Percentiles rank a stretch among this genome's conserved stretches.
Evolutionary conservation across 1,284 basidiomycete genomes (phyloP).

Genomic region (Fomitopsis pinicola): DNA sequence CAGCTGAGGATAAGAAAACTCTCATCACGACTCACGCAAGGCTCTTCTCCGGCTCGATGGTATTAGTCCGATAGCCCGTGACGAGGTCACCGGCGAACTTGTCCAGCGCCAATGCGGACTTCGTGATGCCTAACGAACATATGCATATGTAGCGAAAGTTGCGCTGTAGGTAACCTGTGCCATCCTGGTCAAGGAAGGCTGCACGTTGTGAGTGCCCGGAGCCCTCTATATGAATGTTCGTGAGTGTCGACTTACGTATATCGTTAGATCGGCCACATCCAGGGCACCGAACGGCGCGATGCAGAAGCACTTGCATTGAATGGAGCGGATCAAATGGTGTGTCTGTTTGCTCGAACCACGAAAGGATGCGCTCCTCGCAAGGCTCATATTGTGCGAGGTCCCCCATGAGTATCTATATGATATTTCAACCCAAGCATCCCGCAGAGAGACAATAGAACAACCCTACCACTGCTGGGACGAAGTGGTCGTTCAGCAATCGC

Average conservation of each 20-base stretch:
- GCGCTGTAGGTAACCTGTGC: slow-evolving; percentile 36
- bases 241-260: slow-evolving; percentile 23
- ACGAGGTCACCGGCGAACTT: slow-evolving; percentile 34
- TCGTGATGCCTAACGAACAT: slow-evolving; percentile 30
- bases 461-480: slow-evolving; percentile 26
- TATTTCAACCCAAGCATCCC: not conserved
- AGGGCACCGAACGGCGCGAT: slow-evolving; percentile 30
- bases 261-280: slow-evolving; percentile 24
- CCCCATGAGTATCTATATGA: not conserved
- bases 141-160: slow-evolving; percentile 28
- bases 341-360: slow-evolving; percentile 5
- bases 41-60: slow-evolving; percentile 11
- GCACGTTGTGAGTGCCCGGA: not conserved
- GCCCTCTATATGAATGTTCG: not conserved
- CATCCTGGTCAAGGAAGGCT: slow-evolving; percentile 30
- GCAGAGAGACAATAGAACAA: slow-evolving; percentile 7
- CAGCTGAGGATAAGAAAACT: not conserved
- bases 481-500: slow-evolving; percentile 15
- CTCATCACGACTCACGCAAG: slow-evolving; percentile 24
- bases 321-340: slow-evolving; percentile 32
- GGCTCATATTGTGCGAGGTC: slow-evolving; percentile 19
- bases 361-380: slow-evolving; percentile 12
- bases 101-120: slow-evolving; percentile 28
- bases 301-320: slow-evolving; percentile 16
- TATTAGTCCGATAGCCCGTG: slow-evolving; percentile 1